A percentile compares a stretch with the other conserved stretches of the same genome.
These are phyloP conservation scores for Phytophthora sp. DNA, from an alignment of 352 stramenopile genomes.

Conservation along the genomic window DNA sequence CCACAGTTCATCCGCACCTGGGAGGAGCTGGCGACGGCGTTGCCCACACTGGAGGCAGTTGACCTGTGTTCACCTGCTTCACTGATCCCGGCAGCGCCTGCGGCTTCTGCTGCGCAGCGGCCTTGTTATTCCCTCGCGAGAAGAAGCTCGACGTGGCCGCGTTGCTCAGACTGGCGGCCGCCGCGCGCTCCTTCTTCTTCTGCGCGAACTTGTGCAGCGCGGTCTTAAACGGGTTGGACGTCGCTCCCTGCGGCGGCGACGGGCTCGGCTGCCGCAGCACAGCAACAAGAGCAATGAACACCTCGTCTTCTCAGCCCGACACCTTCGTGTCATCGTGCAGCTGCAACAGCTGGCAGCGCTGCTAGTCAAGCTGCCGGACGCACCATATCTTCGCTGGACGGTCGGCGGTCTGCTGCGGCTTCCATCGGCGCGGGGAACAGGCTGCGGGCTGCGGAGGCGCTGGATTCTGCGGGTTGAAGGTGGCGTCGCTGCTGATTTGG, in stretches of 20 bases:
- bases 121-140: conserved; percentile 43
- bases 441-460: neutral
- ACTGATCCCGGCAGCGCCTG: conserved; percentile 71
- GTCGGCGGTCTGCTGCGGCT: conserved; percentile 11
- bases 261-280: conserved; percentile 26
- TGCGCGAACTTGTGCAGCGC: conserved; percentile 84
- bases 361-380: neutral
- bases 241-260: conserved; percentile 30
- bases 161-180: conserved; percentile 32
- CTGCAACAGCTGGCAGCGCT: conserved; percentile 20
- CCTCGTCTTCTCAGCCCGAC: neutral
- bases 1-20: conserved; percentile 25
- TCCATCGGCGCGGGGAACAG: conserved; percentile 19
- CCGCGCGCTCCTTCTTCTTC: conserved; percentile 72
- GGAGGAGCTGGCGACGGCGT: conserved; percentile 61
- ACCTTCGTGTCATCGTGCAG: conserved; percentile 10
- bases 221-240: conserved; percentile 77
- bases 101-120: conserved; percentile 42
- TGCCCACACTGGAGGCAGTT: conserved; percentile 81
- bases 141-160: conserved; percentile 75
- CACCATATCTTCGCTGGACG: conserved; percentile 30
- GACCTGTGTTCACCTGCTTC: conserved; percentile 73
- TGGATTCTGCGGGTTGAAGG: conserved; percentile 13
- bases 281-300: neutral
- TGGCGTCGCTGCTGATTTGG: conserved; percentile 19